Evolutionary conservation across 805 yeast species (phyloP).

Genomic region (Zygosaccharomyces lentus): DNA sequence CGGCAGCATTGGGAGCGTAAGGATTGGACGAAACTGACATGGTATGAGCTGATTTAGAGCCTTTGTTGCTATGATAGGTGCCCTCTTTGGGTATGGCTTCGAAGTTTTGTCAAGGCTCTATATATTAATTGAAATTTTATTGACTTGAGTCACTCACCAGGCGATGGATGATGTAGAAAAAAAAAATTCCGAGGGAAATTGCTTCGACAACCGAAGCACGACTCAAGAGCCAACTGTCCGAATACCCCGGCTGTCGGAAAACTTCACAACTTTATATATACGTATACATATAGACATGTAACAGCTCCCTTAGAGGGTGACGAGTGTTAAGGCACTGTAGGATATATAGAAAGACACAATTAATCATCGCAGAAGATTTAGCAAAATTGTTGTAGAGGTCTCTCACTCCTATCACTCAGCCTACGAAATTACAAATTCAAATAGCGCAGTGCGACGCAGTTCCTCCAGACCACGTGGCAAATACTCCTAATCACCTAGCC

Average conservation of each 20-base stretch:
- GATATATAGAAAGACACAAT: too few relatives aligned
- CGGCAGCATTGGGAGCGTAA: conserved; percentile 93
- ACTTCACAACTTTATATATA: not conserved
- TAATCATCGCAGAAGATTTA: too few relatives aligned
- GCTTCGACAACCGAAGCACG: not conserved
- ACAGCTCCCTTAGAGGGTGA: too few relatives aligned
- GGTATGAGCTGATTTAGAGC: not conserved
- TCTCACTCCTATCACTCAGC: too few relatives aligned
- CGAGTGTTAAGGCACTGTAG: too few relatives aligned
- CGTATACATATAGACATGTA: too few relatives aligned
- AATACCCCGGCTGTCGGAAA: not conserved
- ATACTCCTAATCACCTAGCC: too few relatives aligned
- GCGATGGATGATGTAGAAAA: not conserved
- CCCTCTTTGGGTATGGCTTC: not conserved
- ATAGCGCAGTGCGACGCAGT: too few relatives aligned
- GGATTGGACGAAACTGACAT: conserved; percentile 50
- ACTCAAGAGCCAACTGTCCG: not conserved
- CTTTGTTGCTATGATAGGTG: not conserved
- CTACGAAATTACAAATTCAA: too few relatives aligned
- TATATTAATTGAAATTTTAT: not conserved
- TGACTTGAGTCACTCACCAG: conserved; percentile 1
- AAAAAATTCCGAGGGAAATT: conserved; percentile 1
- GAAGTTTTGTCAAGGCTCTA: not conserved
- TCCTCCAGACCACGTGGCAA: too few relatives aligned
- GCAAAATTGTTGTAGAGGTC: too few relatives aligned